Base-by-base conservation (phyloP, 2,329 filamentous ascomycete species). In the Mycocentrospora acerina region DNA sequence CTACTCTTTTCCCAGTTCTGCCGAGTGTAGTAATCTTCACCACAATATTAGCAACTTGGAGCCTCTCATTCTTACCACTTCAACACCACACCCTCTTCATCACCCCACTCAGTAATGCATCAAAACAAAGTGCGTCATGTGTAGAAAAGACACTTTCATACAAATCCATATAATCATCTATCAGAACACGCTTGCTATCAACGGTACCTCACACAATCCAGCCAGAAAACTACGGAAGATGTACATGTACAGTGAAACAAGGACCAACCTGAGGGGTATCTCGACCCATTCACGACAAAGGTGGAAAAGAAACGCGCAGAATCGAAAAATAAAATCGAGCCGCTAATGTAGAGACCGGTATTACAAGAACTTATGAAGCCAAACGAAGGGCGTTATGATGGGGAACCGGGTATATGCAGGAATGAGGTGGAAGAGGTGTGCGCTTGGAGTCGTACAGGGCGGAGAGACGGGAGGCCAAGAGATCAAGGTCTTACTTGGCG, bases 361-460 rank as follows among this genome's bases (percentile, higher is more conserved):
- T 60, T 62, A 60, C 44, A 57, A 60, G 35, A 16, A 42, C 45
- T 35, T 59, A 49, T 28, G 26, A 31, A 26, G 42, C 44, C 29
- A 42, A 45, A 26, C 28, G 25, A 36, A 46, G 53, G 53, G 40
- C 51, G 51, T 55, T 56, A 60, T 28, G 46, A 49, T 39, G 35
- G 49, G 38, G 46, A 61, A 53, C 55, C 50, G 62, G 63, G 63
- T 67, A 67, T 67, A 66, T 65, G 61, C 60, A 62, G 59, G 59
- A 56, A 50, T 53, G 53, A 43, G 42, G 40, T 37, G 46, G 32
- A 43, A 36, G 44, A 25, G 33, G 18, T 37, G 46, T 44, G 42
- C 44, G 59, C 58, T 60, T 63, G 57, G 53, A 62, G 56, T 65
- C 62, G 55, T 62, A 57, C 46, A 60, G 47, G 46, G 55, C 44